Evolutionary conservation across 805 yeast genomes (phyloP).

Genomic region (Scheffersomyces coipomensis): DNA sequence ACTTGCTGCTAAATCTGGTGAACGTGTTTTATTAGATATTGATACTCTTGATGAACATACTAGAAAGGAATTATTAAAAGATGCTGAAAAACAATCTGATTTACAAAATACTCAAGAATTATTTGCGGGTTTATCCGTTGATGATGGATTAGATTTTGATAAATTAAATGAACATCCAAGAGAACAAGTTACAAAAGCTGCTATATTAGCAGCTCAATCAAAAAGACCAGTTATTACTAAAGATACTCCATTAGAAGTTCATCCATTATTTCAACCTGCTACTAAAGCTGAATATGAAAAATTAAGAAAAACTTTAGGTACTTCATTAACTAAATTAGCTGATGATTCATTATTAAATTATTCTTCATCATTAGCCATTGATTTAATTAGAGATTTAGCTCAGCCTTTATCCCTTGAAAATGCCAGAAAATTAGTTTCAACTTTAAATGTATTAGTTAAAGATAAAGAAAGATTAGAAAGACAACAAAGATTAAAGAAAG

Average conservation of each 20-base stretch:
- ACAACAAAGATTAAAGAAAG: slow-evolving; percentile 74
- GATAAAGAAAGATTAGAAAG: slow-evolving; percentile 91
- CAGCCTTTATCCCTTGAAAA: slow-evolving; percentile 81
- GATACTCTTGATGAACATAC: slow-evolving; percentile 72
- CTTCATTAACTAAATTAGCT: slow-evolving; percentile 32
- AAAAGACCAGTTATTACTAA: slow-evolving; percentile 37
- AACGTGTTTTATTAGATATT: slow-evolving; percentile 49
- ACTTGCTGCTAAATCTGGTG: slow-evolving; percentile 37
- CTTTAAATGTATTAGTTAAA: slow-evolving; percentile 74
- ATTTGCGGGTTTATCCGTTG: slow-evolving; percentile 68
- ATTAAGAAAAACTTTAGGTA: slow-evolving; percentile 37
- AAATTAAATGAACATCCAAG: slow-evolving; percentile 52
- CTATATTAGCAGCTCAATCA: slow-evolving; percentile 34
- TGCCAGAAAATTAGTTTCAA: slow-evolving; percentile 80
- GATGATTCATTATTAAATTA: slow-evolving; percentile 66
- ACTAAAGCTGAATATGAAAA: slow-evolving; percentile 68
- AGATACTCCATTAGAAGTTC: slow-evolving; percentile 67
- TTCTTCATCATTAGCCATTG: slow-evolving; percentile 74
- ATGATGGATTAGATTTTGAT: slow-evolving; percentile 19
- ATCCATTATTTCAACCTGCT: slow-evolving; percentile 83
- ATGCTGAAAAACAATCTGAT: slow-evolving; percentile 84
- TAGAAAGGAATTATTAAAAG: slow-evolving; percentile 68
- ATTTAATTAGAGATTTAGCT: slow-evolving; percentile 79
- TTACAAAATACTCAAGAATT: slow-evolving; percentile 90
- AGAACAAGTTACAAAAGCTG: slow-evolving; percentile 48